Percentiles rank a stretch among this genome's conserved stretches.
phyloP scores from a whole-genome alignment of 345 rosid species.

The Euphorbia peplus region DNA sequence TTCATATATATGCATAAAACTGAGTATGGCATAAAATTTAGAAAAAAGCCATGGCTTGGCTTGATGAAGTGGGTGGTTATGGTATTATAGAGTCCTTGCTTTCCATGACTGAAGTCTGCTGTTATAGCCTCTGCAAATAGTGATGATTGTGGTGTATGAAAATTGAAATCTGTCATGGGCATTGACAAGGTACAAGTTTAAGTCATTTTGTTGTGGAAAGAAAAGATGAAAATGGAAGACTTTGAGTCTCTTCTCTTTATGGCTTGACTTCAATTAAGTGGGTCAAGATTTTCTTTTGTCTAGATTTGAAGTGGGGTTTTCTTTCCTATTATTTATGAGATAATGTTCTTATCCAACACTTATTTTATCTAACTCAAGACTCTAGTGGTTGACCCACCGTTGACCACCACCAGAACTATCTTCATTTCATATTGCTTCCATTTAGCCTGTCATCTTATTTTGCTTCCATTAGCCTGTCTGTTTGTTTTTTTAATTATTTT shows the following conservation, averaged over 20 bases:
- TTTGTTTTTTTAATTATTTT: no score
- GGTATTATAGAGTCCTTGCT: no score
- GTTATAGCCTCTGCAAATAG: no score
- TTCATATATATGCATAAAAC: no score
- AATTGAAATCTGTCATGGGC: not conserved
- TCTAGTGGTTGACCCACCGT: slow-evolving; percentile 24
- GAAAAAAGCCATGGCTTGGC: no score
- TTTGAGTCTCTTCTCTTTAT: not conserved
- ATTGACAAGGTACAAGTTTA: not conserved
- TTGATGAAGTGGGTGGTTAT: no score
- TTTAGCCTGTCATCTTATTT: slow-evolving; percentile 2
- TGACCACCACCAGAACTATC: slow-evolving; percentile 11
- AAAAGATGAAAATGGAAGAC: slow-evolving; percentile 7
- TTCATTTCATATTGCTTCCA: slow-evolving; percentile 5
- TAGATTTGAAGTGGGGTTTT: not conserved
- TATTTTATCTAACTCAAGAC: not conserved
- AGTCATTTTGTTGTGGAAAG: not conserved
- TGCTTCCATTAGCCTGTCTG: not conserved
- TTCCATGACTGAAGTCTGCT: no score
- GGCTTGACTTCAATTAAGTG: slow-evolving; percentile 4
- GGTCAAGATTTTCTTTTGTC: slow-evolving; percentile 9
- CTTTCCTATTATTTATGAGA: not conserved
- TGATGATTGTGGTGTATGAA: not conserved
- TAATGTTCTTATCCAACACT: not conserved
- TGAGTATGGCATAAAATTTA: no score